phyloP scores from a whole-genome alignment of 192 early-diverging fungal species.

The Allomyces macrogynus region DNA sequence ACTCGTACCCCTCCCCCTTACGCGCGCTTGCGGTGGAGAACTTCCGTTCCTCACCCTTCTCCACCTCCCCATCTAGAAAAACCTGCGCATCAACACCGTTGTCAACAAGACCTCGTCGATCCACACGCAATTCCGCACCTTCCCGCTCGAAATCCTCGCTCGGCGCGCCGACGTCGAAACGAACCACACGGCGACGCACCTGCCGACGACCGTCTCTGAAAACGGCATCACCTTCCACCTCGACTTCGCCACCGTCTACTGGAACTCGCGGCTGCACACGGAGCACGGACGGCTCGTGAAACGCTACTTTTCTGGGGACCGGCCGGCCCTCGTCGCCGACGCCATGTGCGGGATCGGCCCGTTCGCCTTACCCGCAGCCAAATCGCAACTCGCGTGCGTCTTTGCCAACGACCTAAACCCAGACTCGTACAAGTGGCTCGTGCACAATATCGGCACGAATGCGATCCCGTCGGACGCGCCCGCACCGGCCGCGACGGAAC shows the following conservation, averaged over 20 bases:
- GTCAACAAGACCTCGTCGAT: constrained; percentile 95
- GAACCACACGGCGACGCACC: not conserved
- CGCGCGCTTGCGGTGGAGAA: too few species aligned
- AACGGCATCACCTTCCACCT: constrained; percentile 76
- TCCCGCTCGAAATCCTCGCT: constrained; percentile 90
- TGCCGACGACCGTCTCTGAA: constrained; percentile 19
- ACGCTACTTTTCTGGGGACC: constrained; percentile 39
- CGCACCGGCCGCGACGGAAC: too few species aligned
- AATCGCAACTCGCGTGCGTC: constrained; percentile 50
- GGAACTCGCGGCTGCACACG: constrained; percentile 90
- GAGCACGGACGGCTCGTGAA: constrained; percentile 86
- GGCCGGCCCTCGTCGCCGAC: constrained; percentile 38
- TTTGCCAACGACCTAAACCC: constrained; percentile 99
- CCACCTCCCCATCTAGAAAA: constrained; percentile 38
- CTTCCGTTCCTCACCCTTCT: not conserved
- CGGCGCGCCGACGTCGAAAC: constrained; percentile 14
- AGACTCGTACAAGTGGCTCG: constrained; percentile 53
- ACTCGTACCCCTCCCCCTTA: too few species aligned
- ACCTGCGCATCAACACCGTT: constrained; percentile 62
- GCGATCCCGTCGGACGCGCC: not conserved
- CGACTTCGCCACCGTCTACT: constrained; percentile 94
- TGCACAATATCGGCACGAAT: constrained; percentile 63
- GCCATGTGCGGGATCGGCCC: constrained; percentile 96
- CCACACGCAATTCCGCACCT: constrained; percentile 86
- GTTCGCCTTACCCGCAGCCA: constrained; percentile 83